Percentiles rank a stretch among this genome's conserved stretches.
phyloP scores from a whole-genome alignment of 2,329 filamentous ascomycete genomes.

The Metarhizium album region DNA sequence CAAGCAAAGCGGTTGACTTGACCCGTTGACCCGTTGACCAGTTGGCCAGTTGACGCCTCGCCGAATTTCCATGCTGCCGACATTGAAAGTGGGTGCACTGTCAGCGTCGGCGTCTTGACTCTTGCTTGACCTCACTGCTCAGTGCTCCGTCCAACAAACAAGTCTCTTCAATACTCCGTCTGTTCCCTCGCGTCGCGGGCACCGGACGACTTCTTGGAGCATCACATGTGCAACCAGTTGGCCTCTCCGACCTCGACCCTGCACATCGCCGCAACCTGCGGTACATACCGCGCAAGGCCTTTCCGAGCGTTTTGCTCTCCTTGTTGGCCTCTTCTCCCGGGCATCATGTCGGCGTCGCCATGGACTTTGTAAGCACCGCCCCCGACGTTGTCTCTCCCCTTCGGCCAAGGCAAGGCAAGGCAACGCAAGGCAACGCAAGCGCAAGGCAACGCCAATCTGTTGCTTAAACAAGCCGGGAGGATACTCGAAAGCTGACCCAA shows the following conservation, averaged over 20 bases:
- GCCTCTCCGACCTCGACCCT: background rate
- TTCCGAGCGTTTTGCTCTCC: background rate
- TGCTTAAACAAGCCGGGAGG: constrained; percentile 4
- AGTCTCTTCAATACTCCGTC: background rate
- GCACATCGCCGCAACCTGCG: background rate
- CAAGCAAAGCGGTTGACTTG: too few species aligned
- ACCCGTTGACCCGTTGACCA: too few species aligned
- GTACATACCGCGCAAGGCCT: background rate
- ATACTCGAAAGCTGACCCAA: constrained; percentile 6
- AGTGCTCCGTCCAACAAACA: background rate
- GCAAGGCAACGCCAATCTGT: constrained; percentile 2
- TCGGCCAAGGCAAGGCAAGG: too few species aligned
- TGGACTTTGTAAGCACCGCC: constrained; percentile 43
- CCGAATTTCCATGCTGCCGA: too few species aligned
- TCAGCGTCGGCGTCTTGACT: too few species aligned
- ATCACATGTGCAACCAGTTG: too few species aligned
- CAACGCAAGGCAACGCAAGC: too few species aligned
- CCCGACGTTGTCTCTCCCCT: background rate
- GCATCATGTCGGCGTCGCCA: constrained; percentile 37
- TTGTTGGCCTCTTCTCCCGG: constrained; percentile 13
- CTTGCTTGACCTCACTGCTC: background rate
- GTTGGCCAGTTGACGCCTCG: too few species aligned
- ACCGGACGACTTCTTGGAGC: too few species aligned
- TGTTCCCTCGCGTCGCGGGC: too few species aligned
- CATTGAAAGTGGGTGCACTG: too few species aligned